Evolutionary conservation across 805 yeast genomes (phyloP).

Genomic region (Candida tallmaniae): DNA sequence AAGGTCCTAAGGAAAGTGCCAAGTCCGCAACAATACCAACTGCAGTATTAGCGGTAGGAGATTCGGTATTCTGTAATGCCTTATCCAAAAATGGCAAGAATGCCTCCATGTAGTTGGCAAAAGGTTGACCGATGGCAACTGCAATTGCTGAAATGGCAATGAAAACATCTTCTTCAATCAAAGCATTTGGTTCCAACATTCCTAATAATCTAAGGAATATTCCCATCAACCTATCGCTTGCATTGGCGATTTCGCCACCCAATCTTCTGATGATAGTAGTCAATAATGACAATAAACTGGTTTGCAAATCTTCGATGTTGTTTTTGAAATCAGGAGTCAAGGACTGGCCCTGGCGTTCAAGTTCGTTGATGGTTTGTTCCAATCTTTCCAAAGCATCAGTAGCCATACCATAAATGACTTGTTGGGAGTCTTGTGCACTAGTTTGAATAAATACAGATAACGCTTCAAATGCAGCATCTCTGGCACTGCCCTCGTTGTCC

Average conservation of each 20-base stretch:
- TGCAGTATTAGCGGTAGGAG: constrained; percentile 82
- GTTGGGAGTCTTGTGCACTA: constrained; percentile 66
- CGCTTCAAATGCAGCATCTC: constrained; percentile 97
- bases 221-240: constrained; percentile 81
- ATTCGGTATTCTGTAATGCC: constrained; percentile 78
- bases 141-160: constrained; percentile 91
- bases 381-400: constrained; percentile 68
- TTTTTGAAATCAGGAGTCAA: constrained; percentile 66
- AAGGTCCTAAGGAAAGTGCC: constrained; percentile 77
- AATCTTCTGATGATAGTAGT: constrained; percentile 83
- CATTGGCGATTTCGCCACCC: constrained; percentile 57
- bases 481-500: constrained; percentile 81
- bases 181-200: constrained; percentile 53
- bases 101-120: constrained; percentile 71
- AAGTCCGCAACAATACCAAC: constrained; percentile 95
- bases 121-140: constrained; percentile 65
- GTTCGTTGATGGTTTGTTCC: constrained; percentile 59
- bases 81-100: constrained; percentile 78
- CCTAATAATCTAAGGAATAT: constrained; percentile 68
- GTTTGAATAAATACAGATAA: constrained; percentile 75
- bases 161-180: constrained; percentile 91
- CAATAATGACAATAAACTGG: constrained; percentile 70
- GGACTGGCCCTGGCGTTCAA: constrained; percentile 28
- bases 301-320: constrained; percentile 83
- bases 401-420: constrained; percentile 68